Conservation (phyloP, 768 basidiomycete genomes). For the Lactarius hatsudake region DNA sequence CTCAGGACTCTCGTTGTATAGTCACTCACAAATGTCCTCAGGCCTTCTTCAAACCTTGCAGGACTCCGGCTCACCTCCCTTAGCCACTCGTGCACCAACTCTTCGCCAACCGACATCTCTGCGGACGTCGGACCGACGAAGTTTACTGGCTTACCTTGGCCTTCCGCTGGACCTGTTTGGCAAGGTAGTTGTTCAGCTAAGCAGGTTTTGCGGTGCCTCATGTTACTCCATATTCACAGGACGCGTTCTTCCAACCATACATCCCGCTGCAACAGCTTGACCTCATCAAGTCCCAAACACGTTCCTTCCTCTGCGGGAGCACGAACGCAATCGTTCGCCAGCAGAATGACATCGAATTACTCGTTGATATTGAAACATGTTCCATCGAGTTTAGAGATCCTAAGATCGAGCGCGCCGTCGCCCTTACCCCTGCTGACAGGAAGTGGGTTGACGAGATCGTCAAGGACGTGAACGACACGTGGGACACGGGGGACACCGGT, state of each 20-base stretch:
- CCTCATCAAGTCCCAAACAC: slow-evolving; percentile 64
- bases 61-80: slow-evolving; percentile 86
- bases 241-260: slow-evolving; percentile 97
- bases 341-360: slow-evolving; percentile 85
- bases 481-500: slow-evolving; percentile 61
- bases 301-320: slow-evolving; percentile 89
- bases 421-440: slow-evolving; percentile 86
- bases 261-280: slow-evolving; percentile 94
- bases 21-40: slow-evolving; percentile 32
- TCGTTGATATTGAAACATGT: slow-evolving; percentile 88
- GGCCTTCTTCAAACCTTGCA: slow-evolving; percentile 86
- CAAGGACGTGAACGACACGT: slow-evolving; percentile 78
- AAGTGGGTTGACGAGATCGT: slow-evolving; percentile 98
- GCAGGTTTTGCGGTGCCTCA: background rate
- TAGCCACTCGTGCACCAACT: slow-evolving; percentile 58
- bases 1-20: background rate
- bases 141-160: slow-evolving; percentile 88
- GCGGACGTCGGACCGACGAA: slow-evolving; percentile 84
- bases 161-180: slow-evolving; percentile 94
- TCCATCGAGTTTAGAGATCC: slow-evolving; percentile 84
- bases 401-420: slow-evolving; percentile 70
- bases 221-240: slow-evolving; percentile 40
- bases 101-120: slow-evolving; percentile 75
- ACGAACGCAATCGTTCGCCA: slow-evolving; percentile 95
- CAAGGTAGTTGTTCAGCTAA: slow-evolving; percentile 48